phyloP scores from a whole-genome alignment of 1,284 basidiomycete genomes.

The Ceraceosorus guamensis region DNA sequence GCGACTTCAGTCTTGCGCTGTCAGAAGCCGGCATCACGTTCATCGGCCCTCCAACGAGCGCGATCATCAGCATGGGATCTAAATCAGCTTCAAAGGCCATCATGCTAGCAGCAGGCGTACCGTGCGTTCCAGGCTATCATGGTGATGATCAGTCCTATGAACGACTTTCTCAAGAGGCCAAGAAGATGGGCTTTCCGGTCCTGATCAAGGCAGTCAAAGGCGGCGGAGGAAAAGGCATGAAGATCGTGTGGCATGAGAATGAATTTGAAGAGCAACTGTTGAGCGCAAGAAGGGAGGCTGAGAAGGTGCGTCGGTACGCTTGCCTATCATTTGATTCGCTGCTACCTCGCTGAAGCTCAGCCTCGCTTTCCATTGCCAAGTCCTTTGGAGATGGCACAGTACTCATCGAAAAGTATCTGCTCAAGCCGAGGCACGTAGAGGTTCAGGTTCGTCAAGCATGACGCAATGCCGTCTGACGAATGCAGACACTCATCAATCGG shows the following conservation, averaged over 20 bases:
- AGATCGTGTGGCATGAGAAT: slow-evolving; percentile 52
- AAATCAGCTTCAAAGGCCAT: slow-evolving; percentile 67
- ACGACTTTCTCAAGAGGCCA: slow-evolving; percentile 61
- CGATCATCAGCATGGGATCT: slow-evolving; percentile 68
- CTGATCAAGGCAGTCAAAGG: slow-evolving; percentile 50
- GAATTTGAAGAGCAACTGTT: slow-evolving; percentile 71
- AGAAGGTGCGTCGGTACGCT: slow-evolving; percentile 6
- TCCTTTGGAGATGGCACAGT: slow-evolving; percentile 55
- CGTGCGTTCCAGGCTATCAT: slow-evolving; percentile 88
- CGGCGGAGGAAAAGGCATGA: slow-evolving; percentile 51
- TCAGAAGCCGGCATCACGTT: slow-evolving; percentile 36
- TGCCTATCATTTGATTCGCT: not conserved
- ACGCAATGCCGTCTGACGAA: not conserved
- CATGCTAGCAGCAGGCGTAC: slow-evolving; percentile 81
- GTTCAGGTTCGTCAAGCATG: slow-evolving; percentile 60
- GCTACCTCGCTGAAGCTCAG: not conserved
- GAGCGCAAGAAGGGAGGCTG: slow-evolving; percentile 72
- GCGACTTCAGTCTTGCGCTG: slow-evolving; percentile 23
- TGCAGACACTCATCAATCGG: not conserved
- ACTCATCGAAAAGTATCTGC: slow-evolving; percentile 42
- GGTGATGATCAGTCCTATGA: slow-evolving; percentile 64
- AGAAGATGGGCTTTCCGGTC: slow-evolving; percentile 50
- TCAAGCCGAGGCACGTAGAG: slow-evolving; percentile 56
- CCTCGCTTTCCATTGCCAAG: slow-evolving; percentile 6
- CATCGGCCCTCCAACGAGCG: slow-evolving; percentile 47